Percentiles rank a stretch among this genome's conserved stretches.
Conservation (phyloP, 345 rosid genomes). For the Euphorbia peplus region DNA sequence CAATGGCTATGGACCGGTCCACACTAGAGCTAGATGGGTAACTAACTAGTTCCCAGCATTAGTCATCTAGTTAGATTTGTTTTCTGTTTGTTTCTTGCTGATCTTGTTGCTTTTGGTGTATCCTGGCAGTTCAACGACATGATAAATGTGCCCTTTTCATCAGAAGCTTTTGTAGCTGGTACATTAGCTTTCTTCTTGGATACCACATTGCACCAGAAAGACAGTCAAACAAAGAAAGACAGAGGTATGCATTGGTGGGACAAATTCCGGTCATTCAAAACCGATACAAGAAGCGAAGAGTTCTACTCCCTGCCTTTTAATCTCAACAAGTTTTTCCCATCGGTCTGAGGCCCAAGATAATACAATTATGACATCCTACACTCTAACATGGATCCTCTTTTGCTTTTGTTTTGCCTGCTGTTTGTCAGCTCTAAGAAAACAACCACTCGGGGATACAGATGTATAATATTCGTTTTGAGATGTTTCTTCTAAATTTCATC, state of each 20-base stretch:
- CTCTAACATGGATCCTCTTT: neutral
- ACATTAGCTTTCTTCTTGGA: constrained; percentile 66
- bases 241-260: constrained; percentile 95
- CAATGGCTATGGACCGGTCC: constrained; percentile 36
- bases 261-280: constrained; percentile 72
- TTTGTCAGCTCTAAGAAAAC: constrained; percentile 10
- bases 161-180: constrained; percentile 85
- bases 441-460: constrained; percentile 11
- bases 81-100: neutral
- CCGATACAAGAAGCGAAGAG: constrained; percentile 91
- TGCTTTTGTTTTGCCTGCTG: constrained; percentile 2
- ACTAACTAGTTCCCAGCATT: neutral
- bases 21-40: constrained; percentile 42
- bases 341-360: constrained; percentile 46
- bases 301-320: constrained; percentile 88
- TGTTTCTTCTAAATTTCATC: neutral
- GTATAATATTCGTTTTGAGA: neutral
- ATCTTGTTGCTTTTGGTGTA: neutral
- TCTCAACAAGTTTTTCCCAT: constrained; percentile 95
- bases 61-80: neutral
- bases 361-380: neutral
- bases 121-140: constrained; percentile 88
- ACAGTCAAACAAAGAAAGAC: constrained; percentile 59
- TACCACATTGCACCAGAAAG: constrained; percentile 53
- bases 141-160: constrained; percentile 88